A percentile compares a stretch with the other conserved stretches of the same genome.
These are phyloP conservation scores for Hypericum androsaemum DNA, from an alignment of 345 rosid species.

Conservation along the genomic window DNA sequence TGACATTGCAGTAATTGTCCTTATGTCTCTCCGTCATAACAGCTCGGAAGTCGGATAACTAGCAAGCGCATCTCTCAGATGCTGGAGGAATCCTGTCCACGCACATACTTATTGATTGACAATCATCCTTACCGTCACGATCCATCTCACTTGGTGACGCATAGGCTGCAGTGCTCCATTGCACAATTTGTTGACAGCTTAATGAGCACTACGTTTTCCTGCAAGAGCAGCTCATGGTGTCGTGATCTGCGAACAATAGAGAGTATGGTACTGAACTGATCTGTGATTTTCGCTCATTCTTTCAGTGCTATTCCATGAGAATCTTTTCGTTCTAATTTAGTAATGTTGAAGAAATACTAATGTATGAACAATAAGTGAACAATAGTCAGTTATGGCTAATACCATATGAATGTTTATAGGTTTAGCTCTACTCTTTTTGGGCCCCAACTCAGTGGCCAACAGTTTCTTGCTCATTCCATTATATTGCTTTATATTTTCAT, in stretches of 20 bases:
- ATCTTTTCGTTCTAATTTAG: slow-evolving; percentile 8
- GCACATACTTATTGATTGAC: slow-evolving; percentile 67
- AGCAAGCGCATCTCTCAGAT: slow-evolving; percentile 73
- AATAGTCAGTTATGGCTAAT: too few relatives aligned
- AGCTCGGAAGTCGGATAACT: slow-evolving; percentile 90
- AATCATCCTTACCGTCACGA: slow-evolving; percentile 81
- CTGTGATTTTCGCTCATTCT: too few relatives aligned
- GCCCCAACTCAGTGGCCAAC: too few relatives aligned
- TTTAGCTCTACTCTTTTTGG: too few relatives aligned
- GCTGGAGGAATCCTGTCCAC: slow-evolving; percentile 65
- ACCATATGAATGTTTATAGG: too few relatives aligned
- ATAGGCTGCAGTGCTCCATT: slow-evolving; percentile 70
- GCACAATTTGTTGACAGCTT: slow-evolving; percentile 49
- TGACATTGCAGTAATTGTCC: too few relatives aligned
- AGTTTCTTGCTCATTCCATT: too few relatives aligned
- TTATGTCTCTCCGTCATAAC: slow-evolving; percentile 10
- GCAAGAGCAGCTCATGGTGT: slow-evolving; percentile 34
- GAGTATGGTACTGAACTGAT: slow-evolving; percentile 34
- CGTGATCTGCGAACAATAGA: slow-evolving; percentile 43
- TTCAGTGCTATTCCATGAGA: slow-evolving; percentile 15
- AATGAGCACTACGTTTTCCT: slow-evolving; percentile 36
- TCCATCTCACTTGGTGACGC: slow-evolving; percentile 84
- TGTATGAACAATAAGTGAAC: too few relatives aligned
- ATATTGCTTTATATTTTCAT: too few relatives aligned
- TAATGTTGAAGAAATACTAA: background rate